Evolutionary conservation across 306 rosid species (phyloP), one percentile per base, ranked within the genome.

Genomic region (Astragalus glycyphyllos): DNA sequence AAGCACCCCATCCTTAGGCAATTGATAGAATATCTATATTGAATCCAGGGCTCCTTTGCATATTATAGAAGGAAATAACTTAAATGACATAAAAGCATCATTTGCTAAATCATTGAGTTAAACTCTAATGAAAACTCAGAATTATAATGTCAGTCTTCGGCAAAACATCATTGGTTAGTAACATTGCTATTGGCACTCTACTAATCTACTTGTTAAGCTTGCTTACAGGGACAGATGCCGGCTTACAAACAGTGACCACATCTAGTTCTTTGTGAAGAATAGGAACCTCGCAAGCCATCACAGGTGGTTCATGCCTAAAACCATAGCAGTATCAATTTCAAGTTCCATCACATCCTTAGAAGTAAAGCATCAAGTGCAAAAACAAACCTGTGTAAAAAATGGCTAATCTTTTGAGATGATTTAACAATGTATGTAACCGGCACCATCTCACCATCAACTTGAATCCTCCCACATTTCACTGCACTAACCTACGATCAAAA

Each of bases 221-320:
- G 83, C 96, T 85, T 75, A 88, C 96, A n/a, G 98, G 98, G 26
- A 88, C 86, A 48, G 96, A 90, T 13, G 97, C 92, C 3, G 97
- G 98, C 70, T 92, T 86, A 82, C 87, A 90, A 85, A 92, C 67
- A 47, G 88, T 86, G 63, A 92, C 56, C 73, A 90, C 92, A 71
- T 92, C 90, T 0, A 73, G 58, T 55, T 90, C 97, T 11, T 82
- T 76, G 1, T 64, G 77, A 63, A 92, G 91, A 76, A 92, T 67
- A 35, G 69, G 59, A 57, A 92, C 84, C 14, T 81, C 82, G 14
- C 75, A 79, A 82, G 86, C 92, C 98, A 85, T 72, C 72, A 90
- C 96, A 6, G 96, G 97, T 7, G 97, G 97, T 84, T 92, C 97
- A 70, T 90, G 98, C 92, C 97, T 90, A 68, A 74, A 88, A 80